A percentile compares a stretch with the other conserved stretches of the same genome.
phyloP scores from a whole-genome alignment of 352 stramenopile genomes.

The Saprolegnia parasitica region DNA sequence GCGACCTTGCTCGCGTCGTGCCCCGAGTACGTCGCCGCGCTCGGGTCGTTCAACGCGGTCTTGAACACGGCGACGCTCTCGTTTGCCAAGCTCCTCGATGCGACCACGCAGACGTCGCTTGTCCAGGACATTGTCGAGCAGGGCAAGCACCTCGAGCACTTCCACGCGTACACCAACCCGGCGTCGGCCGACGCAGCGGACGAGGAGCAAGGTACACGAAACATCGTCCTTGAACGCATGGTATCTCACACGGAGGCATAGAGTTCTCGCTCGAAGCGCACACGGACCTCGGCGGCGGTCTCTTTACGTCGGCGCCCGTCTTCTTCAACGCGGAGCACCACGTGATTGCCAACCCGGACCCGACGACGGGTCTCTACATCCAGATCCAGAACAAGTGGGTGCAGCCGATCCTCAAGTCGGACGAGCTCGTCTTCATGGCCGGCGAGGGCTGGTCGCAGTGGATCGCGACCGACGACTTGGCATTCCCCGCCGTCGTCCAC shows the following conservation, averaged over 20 bases:
- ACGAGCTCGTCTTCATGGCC: conserved; percentile 80
- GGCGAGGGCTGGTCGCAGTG: conserved; percentile 67
- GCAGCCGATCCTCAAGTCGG: conserved; percentile 49
- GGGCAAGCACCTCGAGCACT: conserved; percentile 74
- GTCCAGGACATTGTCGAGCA: conserved; percentile 42
- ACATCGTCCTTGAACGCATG: conserved; percentile 3
- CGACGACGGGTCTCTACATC: conserved; percentile 59
- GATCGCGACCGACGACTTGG: conserved; percentile 42
- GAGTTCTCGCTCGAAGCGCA: conserved; percentile 69
- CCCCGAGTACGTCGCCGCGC: conserved; percentile 18
- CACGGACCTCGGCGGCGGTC: conserved; percentile 70
- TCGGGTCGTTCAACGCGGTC: conserved; percentile 8
- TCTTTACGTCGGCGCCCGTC: conserved; percentile 62
- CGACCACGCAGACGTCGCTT: neutral
- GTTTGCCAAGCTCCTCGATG: conserved; percentile 15
- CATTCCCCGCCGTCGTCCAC: conserved; percentile 59
- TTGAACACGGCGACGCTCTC: neutral
- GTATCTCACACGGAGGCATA: conserved; percentile 8
- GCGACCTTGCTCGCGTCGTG: neutral
- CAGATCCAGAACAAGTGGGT: conserved; percentile 51
- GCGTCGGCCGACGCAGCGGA: conserved; percentile 2
- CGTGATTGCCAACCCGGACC: conserved; percentile 43
- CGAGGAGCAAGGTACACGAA: neutral
- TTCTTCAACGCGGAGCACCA: conserved; percentile 57
- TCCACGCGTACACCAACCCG: conserved; percentile 53